These are phyloP conservation scores for Kingdonia uniflora DNA, from an alignment of 164 flowering plant genomes.

Conservation along the genomic window DNA sequence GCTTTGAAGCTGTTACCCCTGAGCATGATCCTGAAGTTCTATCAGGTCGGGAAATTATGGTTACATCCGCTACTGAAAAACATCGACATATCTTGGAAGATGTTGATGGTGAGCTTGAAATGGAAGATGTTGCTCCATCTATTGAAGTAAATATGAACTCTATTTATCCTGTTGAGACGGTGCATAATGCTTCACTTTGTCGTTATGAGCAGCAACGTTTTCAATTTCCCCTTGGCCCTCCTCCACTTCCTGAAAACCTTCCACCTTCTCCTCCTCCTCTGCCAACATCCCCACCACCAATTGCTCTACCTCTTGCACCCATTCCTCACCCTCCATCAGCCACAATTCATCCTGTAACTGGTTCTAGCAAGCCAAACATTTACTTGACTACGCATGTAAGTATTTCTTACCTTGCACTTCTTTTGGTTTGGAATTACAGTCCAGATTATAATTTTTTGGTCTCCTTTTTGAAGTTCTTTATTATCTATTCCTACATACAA, in stretches of 20 bases:
- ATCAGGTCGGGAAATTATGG: constrained; percentile 24
- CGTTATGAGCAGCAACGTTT: constrained; percentile 20
- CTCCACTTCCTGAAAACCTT: constrained; percentile 45
- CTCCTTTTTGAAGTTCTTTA: no score
- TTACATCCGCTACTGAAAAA: constrained; percentile 27
- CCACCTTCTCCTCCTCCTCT: constrained; percentile 65
- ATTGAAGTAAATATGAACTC: constrained; percentile 39
- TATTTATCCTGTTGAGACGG: no score
- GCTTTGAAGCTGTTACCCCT: constrained; percentile 91
- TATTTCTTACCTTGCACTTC: constrained; percentile 3
- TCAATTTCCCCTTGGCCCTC: constrained; percentile 28
- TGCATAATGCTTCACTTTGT: constrained; percentile 14
- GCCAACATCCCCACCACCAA: constrained; percentile 38
- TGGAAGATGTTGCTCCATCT: constrained; percentile 91
- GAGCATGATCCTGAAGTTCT: constrained; percentile 37
- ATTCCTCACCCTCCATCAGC: constrained; percentile 16
- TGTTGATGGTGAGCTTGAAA: constrained; percentile 99
- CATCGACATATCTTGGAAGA: constrained; percentile 81
- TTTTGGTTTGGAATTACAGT: no score
- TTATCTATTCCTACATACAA: no score
- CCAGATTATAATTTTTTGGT: no score
- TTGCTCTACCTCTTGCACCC: constrained; percentile 21
- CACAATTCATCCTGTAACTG: constrained; percentile 16
- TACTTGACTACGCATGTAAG: constrained; percentile 23
- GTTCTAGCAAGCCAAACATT: no score